Evolutionary conservation across 352 stramenopile genomes (phyloP).

Genomic region (Globisporangium middletonii): DNA sequence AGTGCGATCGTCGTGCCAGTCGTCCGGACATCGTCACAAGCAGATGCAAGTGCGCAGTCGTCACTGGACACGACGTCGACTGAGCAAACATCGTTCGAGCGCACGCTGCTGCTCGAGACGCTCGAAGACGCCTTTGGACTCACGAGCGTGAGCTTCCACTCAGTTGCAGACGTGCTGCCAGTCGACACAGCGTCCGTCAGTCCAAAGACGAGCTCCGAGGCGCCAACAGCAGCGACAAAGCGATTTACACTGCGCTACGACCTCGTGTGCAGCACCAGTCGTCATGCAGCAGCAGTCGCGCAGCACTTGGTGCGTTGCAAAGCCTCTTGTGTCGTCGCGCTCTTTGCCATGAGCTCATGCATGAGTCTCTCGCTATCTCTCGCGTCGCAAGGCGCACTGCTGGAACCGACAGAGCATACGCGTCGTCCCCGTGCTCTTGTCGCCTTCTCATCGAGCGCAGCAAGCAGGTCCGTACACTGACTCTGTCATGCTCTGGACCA

Average conservation of each 20-base stretch:
- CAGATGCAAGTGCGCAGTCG: too few relatives aligned
- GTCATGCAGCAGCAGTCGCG: conserved; percentile 8
- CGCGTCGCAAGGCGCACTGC: conserved; percentile 29
- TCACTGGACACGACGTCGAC: background rate
- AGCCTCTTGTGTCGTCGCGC: background rate
- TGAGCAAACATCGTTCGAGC: background rate
- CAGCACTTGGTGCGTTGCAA: conserved; percentile 21
- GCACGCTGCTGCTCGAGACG: conserved; percentile 7
- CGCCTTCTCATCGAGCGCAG: conserved; percentile 17
- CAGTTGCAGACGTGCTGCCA: background rate
- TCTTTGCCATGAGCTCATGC: background rate
- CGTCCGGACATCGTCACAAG: too few relatives aligned
- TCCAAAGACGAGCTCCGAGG: background rate
- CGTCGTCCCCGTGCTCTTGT: conserved; percentile 10
- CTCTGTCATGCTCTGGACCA: background rate
- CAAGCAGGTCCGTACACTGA: conserved; percentile 4
- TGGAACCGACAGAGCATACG: conserved; percentile 24
- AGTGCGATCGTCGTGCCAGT: conserved; percentile 28
- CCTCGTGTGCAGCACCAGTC: conserved; percentile 20
- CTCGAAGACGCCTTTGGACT: conserved; percentile 12
- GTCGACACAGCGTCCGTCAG: background rate
- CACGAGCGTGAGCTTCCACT: conserved; percentile 21
- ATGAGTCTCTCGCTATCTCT: too few relatives aligned
- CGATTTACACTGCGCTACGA: conserved; percentile 11
- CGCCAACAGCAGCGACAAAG: background rate